These are phyloP conservation scores for Erodium texanum DNA, from an alignment of 441 rosid genomes.

Conservation along the genomic window DNA sequence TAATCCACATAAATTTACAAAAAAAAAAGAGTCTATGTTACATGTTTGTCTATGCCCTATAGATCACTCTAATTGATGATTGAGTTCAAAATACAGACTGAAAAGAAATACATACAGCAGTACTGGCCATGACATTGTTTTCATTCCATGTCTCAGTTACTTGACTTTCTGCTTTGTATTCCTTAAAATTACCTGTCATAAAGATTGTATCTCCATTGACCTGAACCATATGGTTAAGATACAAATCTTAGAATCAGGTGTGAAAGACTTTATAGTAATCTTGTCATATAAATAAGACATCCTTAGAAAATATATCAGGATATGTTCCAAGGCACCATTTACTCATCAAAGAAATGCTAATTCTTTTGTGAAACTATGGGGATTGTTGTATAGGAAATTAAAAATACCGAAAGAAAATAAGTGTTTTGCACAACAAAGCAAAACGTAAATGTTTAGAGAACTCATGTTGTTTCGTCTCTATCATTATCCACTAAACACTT, in stretches of 20 bases:
- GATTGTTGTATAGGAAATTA: background rate
- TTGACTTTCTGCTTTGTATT: constrained; percentile 65
- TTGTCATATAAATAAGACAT: background rate
- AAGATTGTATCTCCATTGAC: constrained; percentile 90
- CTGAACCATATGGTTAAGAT: constrained; percentile 33
- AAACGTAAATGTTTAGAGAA: constrained; percentile 2
- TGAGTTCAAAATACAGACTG: constrained; percentile 10
- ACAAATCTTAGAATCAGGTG: background rate
- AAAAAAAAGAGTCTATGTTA: background rate
- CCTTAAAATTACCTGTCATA: constrained; percentile 82
- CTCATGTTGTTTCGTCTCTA: background rate
- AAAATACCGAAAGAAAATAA: background rate
- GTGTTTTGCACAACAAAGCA: background rate
- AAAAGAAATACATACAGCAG: constrained; percentile 45
- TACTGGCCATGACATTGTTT: constrained; percentile 60
- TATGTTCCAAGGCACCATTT: background rate
- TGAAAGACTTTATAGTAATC: constrained; percentile 3
- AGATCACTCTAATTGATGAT: constrained; percentile 8
- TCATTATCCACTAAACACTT: background rate
- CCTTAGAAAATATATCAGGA: background rate
- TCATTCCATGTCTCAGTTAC: constrained; percentile 67
- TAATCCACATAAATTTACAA: background rate
- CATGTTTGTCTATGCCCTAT: background rate
- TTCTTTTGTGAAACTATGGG: background rate
- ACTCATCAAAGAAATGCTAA: background rate